Evolutionary conservation across 139 green algal genomes (phyloP), one percentile per base, ranked within the genome.

Genomic region (Coccomyxa sp.): DNA sequence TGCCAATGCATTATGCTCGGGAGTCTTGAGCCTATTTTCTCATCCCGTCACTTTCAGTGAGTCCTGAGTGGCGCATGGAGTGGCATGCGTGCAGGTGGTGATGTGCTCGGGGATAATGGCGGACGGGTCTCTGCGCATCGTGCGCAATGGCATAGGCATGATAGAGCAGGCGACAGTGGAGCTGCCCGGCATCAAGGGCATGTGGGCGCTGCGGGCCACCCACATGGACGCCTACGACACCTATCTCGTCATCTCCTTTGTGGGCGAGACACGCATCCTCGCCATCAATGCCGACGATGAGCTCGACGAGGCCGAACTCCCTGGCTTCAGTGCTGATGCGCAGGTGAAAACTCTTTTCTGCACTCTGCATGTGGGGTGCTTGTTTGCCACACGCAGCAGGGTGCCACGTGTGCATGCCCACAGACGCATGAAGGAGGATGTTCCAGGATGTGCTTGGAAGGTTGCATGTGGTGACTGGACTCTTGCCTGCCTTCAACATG

Each of bases 101-200:
- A 96, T 95, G 0, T 98, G 95, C 88, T 96, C 89, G 32, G 96
- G 96, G 0, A 86, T 88, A 0, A 88, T 90, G 21, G 63, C 59
- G 13, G 92, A 96, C 63, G 96, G 96, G 68, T 94, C 87, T 13
- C 90, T 99, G 81, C 93, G 97, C 18, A 92, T 99, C 25, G 91
- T 99, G 45, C 93, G 96, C 63, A 99, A 98, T 83, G 97, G 97
- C 79, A 98, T 99, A n/a, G 97, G 97, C 82, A 96, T 99, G 85
- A 93, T 96, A 75, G 93, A 98, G 86, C 95, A 98, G 84, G 95
- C 90, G 1, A 84, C 83, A n/a, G 89, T 96, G 66, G 93, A 97
- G 86, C 88, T 98, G 60, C 82, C 75, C 60, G 92, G 89, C 71
- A 91, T 96, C 45, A 94, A 96, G 88, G 96, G 96, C 59, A 89